Base-by-base conservation (phyloP, 2,329 filamentous ascomycete species). In the Pseudogymnoascus sp. region DNA sequence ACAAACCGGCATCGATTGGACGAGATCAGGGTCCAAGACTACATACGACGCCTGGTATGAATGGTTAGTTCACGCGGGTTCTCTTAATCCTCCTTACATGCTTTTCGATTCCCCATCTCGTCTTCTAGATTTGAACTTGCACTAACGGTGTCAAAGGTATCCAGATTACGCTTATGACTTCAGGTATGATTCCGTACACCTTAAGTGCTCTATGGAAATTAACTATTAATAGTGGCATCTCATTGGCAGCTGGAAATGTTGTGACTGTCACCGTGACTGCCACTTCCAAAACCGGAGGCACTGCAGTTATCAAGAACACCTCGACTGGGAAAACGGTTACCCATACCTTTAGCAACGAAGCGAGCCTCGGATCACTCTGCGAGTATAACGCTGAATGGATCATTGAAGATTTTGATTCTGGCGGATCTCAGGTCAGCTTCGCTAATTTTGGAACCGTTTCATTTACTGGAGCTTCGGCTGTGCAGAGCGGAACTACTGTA, bases 41-140 rank as follows among this genome's bases (percentile, higher is more conserved):
- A 74, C 70, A 5, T 85, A 79, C 67, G 78, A 82, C 62, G 80
- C 82, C 16, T 86, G 83, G 82, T 85, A 83, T 68, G 83, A 85
- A 71, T 86, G 82, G 83, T 49, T 4, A 49, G 42, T 49, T 49
- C 23, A 49, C 8, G 42, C 42, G 6, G 3, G 23, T 16, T 49
- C 22, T 49, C 42, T 49, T 49, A 49, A n/a, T 49, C 3, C 42
- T 49, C 12, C 5, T 49, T 28, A 2, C 42, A 9, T 28, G 5
- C 5, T 28, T 49, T 49, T n/a, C 12, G n/a, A 49, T 28, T 49
- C 23, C 16, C n/a, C 42, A 28, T 9, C 42, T 11, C 42, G 7
- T 49, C 42, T 49, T 49, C 3, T 49, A 2, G 14, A 28, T 16
- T 49, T 28, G 5, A 28, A 28, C 22, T 28, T 28, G 12, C 14